These are phyloP conservation scores for Geranomyces variabilis DNA, from an alignment of 192 early-diverging fungal genomes.

Conservation along the genomic window DNA sequence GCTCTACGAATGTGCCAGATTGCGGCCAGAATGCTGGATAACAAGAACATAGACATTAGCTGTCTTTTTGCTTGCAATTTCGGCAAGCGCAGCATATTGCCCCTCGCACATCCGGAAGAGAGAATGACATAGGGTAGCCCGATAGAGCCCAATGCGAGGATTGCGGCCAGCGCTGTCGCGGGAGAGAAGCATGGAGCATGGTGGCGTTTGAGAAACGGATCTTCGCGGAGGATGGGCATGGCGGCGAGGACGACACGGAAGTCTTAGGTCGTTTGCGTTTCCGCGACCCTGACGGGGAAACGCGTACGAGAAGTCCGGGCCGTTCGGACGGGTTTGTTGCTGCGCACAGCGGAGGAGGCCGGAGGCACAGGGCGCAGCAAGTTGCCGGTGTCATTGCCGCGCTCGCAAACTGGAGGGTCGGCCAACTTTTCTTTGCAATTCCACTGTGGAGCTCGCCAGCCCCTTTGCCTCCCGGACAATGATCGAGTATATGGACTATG, in stretches of 20 bases:
- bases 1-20: slow-evolving; percentile 35
- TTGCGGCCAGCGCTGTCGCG: slow-evolving; percentile 21
- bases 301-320: too few species aligned
- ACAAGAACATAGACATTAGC: background rate
- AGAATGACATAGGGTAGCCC: slow-evolving; percentile 39
- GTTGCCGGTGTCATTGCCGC: too few species aligned
- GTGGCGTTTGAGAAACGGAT: slow-evolving; percentile 42
- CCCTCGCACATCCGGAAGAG: slow-evolving; percentile 33
- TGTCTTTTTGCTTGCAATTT: background rate
- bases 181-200: slow-evolving; percentile 26
- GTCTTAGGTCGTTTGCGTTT: too few species aligned
- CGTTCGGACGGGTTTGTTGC: too few species aligned
- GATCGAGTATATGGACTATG: slow-evolving; percentile 83
- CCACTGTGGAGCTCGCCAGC: too few species aligned
- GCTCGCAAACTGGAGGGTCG: too few species aligned
- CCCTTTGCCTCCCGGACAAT: too few species aligned
- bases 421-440: too few species aligned
- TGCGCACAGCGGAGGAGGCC: too few species aligned
- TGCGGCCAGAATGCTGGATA: slow-evolving; percentile 47
- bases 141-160: slow-evolving; percentile 11
- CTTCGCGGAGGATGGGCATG: slow-evolving; percentile 32
- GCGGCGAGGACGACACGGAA: background rate
- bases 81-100: background rate
- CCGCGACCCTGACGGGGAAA: too few species aligned
- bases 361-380: too few species aligned